A percentile compares a stretch with the other conserved stretches of the same genome.
phyloP scores from a whole-genome alignment of 129 eudicot genomes.

The Artemisia argyi region DNA sequence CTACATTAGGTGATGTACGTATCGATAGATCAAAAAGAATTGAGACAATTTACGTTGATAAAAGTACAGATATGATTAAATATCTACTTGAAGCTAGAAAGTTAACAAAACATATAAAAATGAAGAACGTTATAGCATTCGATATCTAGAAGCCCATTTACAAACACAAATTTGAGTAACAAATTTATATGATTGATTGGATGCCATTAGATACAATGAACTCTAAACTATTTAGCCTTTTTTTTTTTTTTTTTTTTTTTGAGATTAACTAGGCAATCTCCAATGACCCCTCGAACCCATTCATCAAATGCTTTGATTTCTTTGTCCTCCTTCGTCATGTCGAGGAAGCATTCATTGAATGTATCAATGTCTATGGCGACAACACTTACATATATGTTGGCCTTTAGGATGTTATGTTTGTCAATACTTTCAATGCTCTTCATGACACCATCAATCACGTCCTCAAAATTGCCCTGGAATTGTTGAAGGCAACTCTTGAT shows the following conservation, averaged over 20 bases:
- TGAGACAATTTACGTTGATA: no score
- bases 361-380: conserved; percentile 33
- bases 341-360: conserved; percentile 35
- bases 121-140: not conserved
- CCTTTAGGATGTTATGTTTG: conserved; percentile 28
- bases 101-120: not conserved
- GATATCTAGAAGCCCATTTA: not conserved
- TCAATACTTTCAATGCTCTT: conserved; percentile 26
- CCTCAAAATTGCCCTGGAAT: conserved; percentile 32
- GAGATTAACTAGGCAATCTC: conserved; percentile 29
- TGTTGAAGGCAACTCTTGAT: conserved; percentile 24
- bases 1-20: no score
- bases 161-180: not conserved
- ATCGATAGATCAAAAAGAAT: no score
- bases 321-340: conserved; percentile 30
- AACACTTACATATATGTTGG: conserved; percentile 35
- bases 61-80: no score
- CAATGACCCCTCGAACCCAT: conserved; percentile 43
- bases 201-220: not conserved
- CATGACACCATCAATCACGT: conserved; percentile 32
- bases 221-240: no score
- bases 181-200: not conserved
- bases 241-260: no score
- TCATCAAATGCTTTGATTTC: conserved; percentile 39
- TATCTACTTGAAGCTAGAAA: not conserved